A percentile compares a stretch with the other conserved stretches of the same genome.
These are phyloP conservation scores for Hirsutella rhossiliensis DNA, from an alignment of 2,329 filamentous ascomycete species.

Conservation along the genomic window DNA sequence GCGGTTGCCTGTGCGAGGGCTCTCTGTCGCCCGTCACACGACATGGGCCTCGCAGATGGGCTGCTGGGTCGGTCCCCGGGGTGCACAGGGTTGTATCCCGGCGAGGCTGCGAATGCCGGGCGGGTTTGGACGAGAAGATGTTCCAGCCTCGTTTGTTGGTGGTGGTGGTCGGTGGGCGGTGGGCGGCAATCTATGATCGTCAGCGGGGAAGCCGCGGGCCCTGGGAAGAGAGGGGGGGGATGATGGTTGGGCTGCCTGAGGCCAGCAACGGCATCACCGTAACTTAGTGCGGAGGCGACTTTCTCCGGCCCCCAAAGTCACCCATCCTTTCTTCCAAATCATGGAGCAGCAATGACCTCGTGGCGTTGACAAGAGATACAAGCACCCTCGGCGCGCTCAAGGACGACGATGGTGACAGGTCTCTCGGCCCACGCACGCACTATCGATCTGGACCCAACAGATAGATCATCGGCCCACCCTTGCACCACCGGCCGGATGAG, in stretches of 20 bases:
- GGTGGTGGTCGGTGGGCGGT: neutral
- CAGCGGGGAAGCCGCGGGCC: neutral
- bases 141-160: neutral
- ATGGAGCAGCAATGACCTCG: neutral
- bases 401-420: neutral
- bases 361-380: neutral
- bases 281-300: too few species aligned
- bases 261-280: too few species aligned
- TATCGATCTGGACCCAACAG: slow-evolving; percentile 3
- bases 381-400: neutral
- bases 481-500: slow-evolving; percentile 12
- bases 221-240: neutral
- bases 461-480: slow-evolving; percentile 6
- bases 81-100: neutral
- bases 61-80: neutral
- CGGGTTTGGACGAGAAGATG: neutral
- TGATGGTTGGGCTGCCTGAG: too few species aligned
- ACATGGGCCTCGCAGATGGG: neutral
- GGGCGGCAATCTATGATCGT: neutral
- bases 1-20: neutral
- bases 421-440: neutral
- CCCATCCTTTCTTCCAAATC: neutral
- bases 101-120: neutral
- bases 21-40: neutral
- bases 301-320: too few species aligned